A percentile compares a stretch with the other conserved stretches of the same genome.
Conservation (phyloP, 768 basidiomycete species). For the Suillus weaverae region DNA sequence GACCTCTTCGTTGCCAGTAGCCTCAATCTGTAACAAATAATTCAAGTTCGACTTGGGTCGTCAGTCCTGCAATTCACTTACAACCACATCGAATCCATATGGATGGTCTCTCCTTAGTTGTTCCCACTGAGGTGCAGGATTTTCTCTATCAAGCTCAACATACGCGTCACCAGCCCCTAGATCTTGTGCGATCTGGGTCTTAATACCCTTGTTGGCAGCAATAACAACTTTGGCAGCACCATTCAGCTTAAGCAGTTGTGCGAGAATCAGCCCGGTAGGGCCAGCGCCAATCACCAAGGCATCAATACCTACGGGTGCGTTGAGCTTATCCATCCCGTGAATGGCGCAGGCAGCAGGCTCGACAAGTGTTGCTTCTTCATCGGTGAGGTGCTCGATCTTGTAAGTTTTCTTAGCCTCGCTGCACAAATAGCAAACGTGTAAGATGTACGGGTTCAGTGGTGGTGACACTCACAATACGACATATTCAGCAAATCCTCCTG, state of each 20-base stretch:
- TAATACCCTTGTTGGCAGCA: constrained; percentile 41
- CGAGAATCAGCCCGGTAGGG: constrained; percentile 43
- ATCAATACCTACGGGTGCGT: constrained; percentile 40
- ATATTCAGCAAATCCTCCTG: constrained; percentile 46
- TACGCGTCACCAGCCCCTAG: constrained; percentile 40
- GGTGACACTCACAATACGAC: constrained; percentile 34
- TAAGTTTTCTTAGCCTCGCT: constrained; percentile 38
- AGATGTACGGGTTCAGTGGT: not conserved
- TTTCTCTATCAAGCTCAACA: constrained; percentile 39
- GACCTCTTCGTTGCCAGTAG: constrained; percentile 42
- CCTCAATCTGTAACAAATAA: constrained; percentile 32
- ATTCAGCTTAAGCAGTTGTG: constrained; percentile 39
- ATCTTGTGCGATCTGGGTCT: constrained; percentile 43
- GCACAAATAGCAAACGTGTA: not conserved
- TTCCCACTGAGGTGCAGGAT: constrained; percentile 39
- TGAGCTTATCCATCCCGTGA: constrained; percentile 46
- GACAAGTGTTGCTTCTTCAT: constrained; percentile 42
- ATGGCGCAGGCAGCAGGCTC: constrained; percentile 46
- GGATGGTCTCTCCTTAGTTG: constrained; percentile 42
- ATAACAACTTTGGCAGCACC: constrained; percentile 23
- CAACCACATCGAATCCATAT: constrained; percentile 46
- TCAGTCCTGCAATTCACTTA: constrained; percentile 10
- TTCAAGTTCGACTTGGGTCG: not conserved
- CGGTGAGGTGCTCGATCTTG: constrained; percentile 42
- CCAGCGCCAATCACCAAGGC: constrained; percentile 44